Base-by-base conservation (phyloP, 2,329 filamentous ascomycete genomes). In the Fusarium falciforme region DNA sequence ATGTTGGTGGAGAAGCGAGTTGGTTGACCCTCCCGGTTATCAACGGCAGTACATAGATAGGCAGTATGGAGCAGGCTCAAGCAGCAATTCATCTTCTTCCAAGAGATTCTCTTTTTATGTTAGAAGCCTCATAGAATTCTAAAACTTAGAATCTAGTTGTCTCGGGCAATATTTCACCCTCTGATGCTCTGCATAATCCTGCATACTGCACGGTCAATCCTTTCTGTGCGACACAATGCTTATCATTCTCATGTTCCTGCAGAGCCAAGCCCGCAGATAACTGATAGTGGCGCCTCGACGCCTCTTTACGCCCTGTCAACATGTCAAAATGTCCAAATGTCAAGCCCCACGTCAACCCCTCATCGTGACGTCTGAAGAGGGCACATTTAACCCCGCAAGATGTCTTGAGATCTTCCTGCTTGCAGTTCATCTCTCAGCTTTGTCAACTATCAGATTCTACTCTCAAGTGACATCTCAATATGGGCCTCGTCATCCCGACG, bases 1-100 rank as follows among this genome's bases (percentile, higher is more conserved):
- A 60, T 2, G 59, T 66, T 6, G 64, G 64, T 0, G 35, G 59
- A 1, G 44, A 66, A 17, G 35, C 44, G 14, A 66, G 59, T 2
- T 66, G 27, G 35, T 6, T 66, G 6, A 64, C 42, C 40, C 59
- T 66, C 4, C 64, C 64, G 20, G 5, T 66, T 11, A 66, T 66
- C 17, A 27, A 42, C 47, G 27, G 47, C 27, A 52, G 47, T 52
- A 31, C 9, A 20, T 52, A 52, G 47, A 47, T 11, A 25, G 42
- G 5, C 20, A 16, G 22, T 22, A 22, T 6, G 29, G 29, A 27
- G 20, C 10, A 40, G 29, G 10, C 17, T n/a, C n/a, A n/a, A 22
- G 11, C 5, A 44, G 9, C 38, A 22, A n/a, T 22, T 44, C 29
- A 31, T 31, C 9, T 44, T 44, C n/a, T 22, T 22, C 22, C 40